Percentiles rank a stretch among this genome's conserved stretches.
Conservation (phyloP, 768 basidiomycete genomes). For the Leccinum disarticulatum region DNA sequence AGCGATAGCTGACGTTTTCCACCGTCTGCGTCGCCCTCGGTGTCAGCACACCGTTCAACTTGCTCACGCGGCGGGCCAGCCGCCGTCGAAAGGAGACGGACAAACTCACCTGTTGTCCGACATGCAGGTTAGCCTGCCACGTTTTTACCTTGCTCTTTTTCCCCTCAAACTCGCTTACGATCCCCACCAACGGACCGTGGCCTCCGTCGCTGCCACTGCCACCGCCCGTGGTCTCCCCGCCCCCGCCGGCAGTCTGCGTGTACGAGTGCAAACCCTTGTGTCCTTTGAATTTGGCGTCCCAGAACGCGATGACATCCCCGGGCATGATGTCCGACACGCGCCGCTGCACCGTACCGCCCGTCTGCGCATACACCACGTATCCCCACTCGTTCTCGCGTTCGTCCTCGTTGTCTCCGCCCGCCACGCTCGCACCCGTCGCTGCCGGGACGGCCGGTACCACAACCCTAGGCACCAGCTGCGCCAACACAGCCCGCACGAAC, state of each 20-base stretch:
- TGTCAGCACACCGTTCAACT: slow-evolving; percentile 33
- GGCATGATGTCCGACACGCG: slow-evolving; percentile 80
- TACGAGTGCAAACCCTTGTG: slow-evolving; percentile 79
- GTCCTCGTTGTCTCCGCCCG: slow-evolving; percentile 17
- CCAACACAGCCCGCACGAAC: slow-evolving; percentile 68
- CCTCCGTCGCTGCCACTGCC: slow-evolving; percentile 32
- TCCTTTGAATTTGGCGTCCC: slow-evolving; percentile 77
- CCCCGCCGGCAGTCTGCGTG: slow-evolving; percentile 39
- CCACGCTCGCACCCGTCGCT: slow-evolving; percentile 17
- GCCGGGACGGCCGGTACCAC: slow-evolving; percentile 4
- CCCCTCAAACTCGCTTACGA: slow-evolving; percentile 78
- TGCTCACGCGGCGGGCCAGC: slow-evolving; percentile 30
- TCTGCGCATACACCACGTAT: slow-evolving; percentile 74
- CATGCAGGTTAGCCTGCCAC: slow-evolving; percentile 85
- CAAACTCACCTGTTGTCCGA: slow-evolving; percentile 70
- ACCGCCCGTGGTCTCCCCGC: slow-evolving; percentile 35
- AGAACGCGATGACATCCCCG: slow-evolving; percentile 76
- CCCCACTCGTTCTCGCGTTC: slow-evolving; percentile 46
- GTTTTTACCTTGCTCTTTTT: slow-evolving; percentile 87
- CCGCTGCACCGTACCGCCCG: slow-evolving; percentile 62
- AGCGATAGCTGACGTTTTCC: slow-evolving; percentile 79
- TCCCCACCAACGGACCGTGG: slow-evolving; percentile 57
- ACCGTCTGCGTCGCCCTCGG: slow-evolving; percentile 50
- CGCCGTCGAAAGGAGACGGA: slow-evolving; percentile 19
- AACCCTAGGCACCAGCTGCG: slow-evolving; percentile 69